A percentile compares a stretch with the other conserved stretches of the same genome.
Evolutionary conservation across 768 basidiomycete species (phyloP).

Genomic region (Mrakia hoshinonis): DNA sequence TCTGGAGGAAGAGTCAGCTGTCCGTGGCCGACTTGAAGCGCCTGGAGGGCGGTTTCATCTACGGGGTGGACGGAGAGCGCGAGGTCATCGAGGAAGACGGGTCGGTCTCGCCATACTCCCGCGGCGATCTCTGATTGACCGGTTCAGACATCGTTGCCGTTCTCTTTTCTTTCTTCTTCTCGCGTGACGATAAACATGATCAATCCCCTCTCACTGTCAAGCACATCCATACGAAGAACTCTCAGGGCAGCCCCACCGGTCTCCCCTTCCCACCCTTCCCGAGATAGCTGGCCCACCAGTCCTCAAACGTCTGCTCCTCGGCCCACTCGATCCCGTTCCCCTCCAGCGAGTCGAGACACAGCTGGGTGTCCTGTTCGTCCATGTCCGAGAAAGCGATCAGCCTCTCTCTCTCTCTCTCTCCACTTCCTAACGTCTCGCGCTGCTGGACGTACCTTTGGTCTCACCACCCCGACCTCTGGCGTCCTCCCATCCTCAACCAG

Average conservation of each 20-base stretch:
- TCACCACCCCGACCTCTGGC: constrained; percentile 16
- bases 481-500: constrained; percentile 45
- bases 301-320: constrained; percentile 18
- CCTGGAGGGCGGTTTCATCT: no score
- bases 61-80: no score
- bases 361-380: constrained; percentile 14
- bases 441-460: constrained; percentile 17
- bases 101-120: no score
- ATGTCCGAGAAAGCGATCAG: not conserved
- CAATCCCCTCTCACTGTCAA: no score
- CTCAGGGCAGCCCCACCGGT: not conserved
- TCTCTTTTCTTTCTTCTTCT: no score
- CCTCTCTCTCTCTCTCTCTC: not conserved
- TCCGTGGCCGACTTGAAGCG: no score
- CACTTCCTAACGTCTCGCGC: not conserved
- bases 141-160: no score
- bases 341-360: constrained; percentile 1
- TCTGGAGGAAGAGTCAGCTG: no score
- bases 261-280: not conserved
- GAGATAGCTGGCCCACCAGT: constrained; percentile 23
- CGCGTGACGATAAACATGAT: no score
- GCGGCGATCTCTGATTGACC: no score
- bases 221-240: no score
- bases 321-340: constrained; percentile 16
- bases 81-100: no score